These are phyloP conservation scores for Fagopyrum homotropicum DNA, from an alignment of 148 eudicot genomes.

Conservation along the genomic window DNA sequence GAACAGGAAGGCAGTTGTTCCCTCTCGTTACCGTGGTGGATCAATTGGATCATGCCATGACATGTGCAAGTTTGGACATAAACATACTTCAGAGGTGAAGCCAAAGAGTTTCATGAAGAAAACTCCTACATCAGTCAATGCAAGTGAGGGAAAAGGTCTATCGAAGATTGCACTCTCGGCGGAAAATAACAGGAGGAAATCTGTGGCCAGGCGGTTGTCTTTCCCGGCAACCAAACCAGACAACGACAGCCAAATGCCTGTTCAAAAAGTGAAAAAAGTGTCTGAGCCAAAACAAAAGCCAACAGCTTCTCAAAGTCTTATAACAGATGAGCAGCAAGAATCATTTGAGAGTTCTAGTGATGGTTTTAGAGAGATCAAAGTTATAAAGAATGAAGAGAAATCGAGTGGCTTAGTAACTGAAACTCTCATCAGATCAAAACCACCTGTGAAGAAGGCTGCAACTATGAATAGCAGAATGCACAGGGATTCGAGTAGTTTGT, in stretches of 20 bases:
- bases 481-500: constrained; percentile 24
- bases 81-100: constrained; percentile 25
- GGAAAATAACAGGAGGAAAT: constrained; percentile 28
- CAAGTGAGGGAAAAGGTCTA: constrained; percentile 20
- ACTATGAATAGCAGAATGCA: constrained; percentile 27
- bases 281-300: constrained; percentile 18
- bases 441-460: constrained; percentile 28
- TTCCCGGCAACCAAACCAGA: constrained; percentile 27
- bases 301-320: neutral
- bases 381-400: constrained; percentile 26
- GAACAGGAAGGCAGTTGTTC: constrained; percentile 23
- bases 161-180: constrained; percentile 5
- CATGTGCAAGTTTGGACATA: constrained; percentile 54
- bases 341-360: constrained; percentile 21
- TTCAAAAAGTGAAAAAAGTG: constrained; percentile 15
- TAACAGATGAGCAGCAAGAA: constrained; percentile 12
- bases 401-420: constrained; percentile 18
- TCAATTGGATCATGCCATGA: constrained; percentile 77
- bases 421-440: constrained; percentile 16
- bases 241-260: constrained; percentile 9
- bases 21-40: constrained; percentile 52
- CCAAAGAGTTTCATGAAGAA: constrained; percentile 19
- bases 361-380: constrained; percentile 20
- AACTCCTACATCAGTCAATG: constrained; percentile 15
- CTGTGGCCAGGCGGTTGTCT: constrained; percentile 27